A percentile compares a stretch with the other conserved stretches of the same genome.
These are phyloP conservation scores for Coffea canephora DNA, from an alignment of 257 asterid genomes.

Conservation along the genomic window DNA sequence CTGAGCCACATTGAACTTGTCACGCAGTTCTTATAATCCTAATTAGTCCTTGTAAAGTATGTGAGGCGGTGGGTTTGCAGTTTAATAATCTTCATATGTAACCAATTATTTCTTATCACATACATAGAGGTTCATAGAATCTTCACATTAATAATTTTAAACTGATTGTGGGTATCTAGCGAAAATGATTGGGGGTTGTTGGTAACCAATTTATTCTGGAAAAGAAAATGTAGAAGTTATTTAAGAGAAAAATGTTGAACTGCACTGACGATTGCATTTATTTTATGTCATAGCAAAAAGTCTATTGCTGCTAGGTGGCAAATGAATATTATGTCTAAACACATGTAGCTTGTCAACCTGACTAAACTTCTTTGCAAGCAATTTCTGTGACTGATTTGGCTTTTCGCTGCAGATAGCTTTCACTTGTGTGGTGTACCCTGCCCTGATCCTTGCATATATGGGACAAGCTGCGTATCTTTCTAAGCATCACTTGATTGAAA, in stretches of 20 bases:
- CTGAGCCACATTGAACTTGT: not conserved
- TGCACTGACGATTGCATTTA: not conserved
- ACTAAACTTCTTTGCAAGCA: not conserved
- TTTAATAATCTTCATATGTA: not conserved
- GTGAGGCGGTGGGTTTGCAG: not conserved
- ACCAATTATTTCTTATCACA: not conserved
- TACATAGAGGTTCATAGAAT: too few relatives aligned
- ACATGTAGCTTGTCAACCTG: not conserved
- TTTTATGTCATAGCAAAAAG: not conserved
- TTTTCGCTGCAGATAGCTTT: slow-evolving; percentile 69
- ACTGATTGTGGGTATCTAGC: not conserved
- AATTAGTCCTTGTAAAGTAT: not conserved
- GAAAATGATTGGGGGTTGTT: not conserved
- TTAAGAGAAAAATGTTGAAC: not conserved
- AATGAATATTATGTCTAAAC: too few relatives aligned
- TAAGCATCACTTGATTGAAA: slow-evolving; percentile 68
- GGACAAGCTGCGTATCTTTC: slow-evolving; percentile 99
- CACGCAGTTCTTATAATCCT: not conserved
- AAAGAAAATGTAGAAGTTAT: not conserved
- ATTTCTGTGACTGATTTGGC: slow-evolving; percentile 14
- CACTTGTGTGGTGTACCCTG: slow-evolving; percentile 83
- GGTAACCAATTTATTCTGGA: not conserved
- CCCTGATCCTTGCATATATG: slow-evolving; percentile 93
- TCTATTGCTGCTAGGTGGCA: not conserved
- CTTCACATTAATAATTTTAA: too few relatives aligned